These are phyloP conservation scores for Tephrocybe sp. DNA, from an alignment of 768 basidiomycete species.

Conservation along the genomic window DNA sequence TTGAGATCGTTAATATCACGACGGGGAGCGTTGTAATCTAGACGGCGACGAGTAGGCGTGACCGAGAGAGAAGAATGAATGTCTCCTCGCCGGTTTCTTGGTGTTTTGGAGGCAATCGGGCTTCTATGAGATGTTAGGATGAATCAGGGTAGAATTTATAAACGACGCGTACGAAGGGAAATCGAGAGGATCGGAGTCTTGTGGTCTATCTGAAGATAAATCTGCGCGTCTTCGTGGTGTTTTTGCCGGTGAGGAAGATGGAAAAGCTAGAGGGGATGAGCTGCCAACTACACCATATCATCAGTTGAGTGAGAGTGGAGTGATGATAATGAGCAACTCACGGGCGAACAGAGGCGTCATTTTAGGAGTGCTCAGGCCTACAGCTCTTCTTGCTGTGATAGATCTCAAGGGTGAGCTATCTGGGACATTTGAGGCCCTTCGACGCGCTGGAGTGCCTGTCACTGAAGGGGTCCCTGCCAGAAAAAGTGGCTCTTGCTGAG, in stretches of 20 bases:
- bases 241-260: slow-evolving; percentile 61
- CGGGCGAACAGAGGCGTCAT: slow-evolving; percentile 53
- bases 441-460: slow-evolving; percentile 49
- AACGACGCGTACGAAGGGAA: slow-evolving; percentile 60
- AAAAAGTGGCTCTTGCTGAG: slow-evolving; percentile 48
- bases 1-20: slow-evolving; percentile 43
- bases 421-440: slow-evolving; percentile 33
- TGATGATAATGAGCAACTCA: slow-evolving; percentile 21
- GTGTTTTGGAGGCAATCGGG: slow-evolving; percentile 54
- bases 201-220: slow-evolving; percentile 35
- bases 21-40: slow-evolving; percentile 22
- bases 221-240: slow-evolving; percentile 38
- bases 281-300: slow-evolving; percentile 41
- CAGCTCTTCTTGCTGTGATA: slow-evolving; percentile 49
- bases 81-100: slow-evolving; percentile 80
- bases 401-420: slow-evolving; percentile 49
- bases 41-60: slow-evolving; percentile 45
- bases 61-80: slow-evolving; percentile 81
- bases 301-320: too few species aligned
- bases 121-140: slow-evolving; percentile 35
- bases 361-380: slow-evolving; percentile 58
- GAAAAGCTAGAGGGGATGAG: slow-evolving; percentile 65
- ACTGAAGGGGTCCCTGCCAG: slow-evolving; percentile 54
- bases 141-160: not conserved
- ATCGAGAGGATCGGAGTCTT: slow-evolving; percentile 65